phyloP scores from a whole-genome alignment of 352 stramenopile species.

The Peronosclerospora sorghi region DNA sequence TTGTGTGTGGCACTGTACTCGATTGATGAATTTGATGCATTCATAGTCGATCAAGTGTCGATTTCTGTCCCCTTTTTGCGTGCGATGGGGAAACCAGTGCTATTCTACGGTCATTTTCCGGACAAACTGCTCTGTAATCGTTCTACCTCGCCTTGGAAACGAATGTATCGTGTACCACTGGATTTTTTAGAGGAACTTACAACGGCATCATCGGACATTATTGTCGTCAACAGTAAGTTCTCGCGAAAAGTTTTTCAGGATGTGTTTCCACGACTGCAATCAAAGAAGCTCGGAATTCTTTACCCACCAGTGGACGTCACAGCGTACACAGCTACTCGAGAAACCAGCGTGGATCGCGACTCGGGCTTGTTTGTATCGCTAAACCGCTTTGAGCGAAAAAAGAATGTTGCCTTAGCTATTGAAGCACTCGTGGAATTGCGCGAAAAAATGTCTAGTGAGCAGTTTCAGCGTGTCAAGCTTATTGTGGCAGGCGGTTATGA shows the following conservation, averaged over 20 bases:
- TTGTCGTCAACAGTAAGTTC: conserved; percentile 96
- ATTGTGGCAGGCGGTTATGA: conserved; percentile 95
- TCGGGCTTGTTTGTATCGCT: conserved; percentile 88
- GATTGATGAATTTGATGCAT: conserved; percentile 47
- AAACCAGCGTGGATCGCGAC: conserved; percentile 23
- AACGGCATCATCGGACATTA: conserved; percentile 85
- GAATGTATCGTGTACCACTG: conserved; percentile 86
- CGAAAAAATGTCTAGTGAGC: conserved; percentile 18
- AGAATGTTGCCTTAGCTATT: conserved; percentile 90
- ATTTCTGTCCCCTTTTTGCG: conserved; percentile 69
- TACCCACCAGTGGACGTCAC: conserved; percentile 91
- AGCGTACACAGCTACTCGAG: conserved; percentile 35
- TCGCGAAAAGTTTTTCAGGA: conserved; percentile 85
- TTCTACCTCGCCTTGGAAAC: conserved; percentile 56
- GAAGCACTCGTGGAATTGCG: conserved; percentile 62
- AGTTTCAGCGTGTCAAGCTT: conserved; percentile 61
- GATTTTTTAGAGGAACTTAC: conserved; percentile 91
- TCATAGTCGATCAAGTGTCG: conserved; percentile 78
- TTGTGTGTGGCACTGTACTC: conserved; percentile 33
- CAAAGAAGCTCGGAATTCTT: conserved; percentile 73
- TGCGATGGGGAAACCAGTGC: conserved; percentile 65
- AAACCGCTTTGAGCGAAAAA: conserved; percentile 98
- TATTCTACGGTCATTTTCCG: conserved; percentile 99
- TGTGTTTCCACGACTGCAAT: conserved; percentile 73
- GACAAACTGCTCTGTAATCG: conserved; percentile 91